Evolutionary conservation across 2,329 filamentous ascomycete species (phyloP).

Genomic region (Alternaria tenuissima): DNA sequence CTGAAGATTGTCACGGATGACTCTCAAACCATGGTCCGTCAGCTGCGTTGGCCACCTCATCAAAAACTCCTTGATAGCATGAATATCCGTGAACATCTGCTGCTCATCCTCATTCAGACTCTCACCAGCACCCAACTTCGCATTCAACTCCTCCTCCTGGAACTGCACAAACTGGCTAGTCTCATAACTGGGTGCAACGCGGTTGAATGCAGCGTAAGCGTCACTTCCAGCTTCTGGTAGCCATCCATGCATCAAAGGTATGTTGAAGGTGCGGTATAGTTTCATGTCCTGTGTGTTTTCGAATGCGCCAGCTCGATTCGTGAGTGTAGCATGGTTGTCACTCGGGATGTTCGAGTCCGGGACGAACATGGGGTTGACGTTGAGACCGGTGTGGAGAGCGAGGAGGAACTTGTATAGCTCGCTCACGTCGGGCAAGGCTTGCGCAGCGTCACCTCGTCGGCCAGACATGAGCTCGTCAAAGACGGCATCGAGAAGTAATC

Average conservation of each 20-base stretch:
- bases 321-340: conserved; percentile 46
- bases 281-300: conserved; percentile 87
- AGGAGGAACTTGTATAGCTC: conserved; percentile 89
- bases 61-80: conserved; percentile 85
- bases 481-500: conserved; percentile 84
- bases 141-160: conserved; percentile 85
- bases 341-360: conserved; percentile 56
- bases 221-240: conserved; percentile 72
- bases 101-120: conserved; percentile 78
- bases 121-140: conserved; percentile 69
- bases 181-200: conserved; percentile 85
- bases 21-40: conserved; percentile 79
- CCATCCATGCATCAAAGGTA: conserved; percentile 95
- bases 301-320: conserved; percentile 72
- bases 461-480: conserved; percentile 92
- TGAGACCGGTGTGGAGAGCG: conserved; percentile 94
- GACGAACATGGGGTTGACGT: conserved; percentile 91
- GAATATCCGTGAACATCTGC: conserved; percentile 80
- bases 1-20: conserved; percentile 73
- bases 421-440: conserved; percentile 80
- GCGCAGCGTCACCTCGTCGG: conserved; percentile 68
- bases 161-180: conserved; percentile 91
- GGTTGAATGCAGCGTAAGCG: conserved; percentile 73
- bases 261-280: conserved; percentile 87
- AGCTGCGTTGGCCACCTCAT: conserved; percentile 83